Evolutionary conservation across 1,139 yeast species (phyloP).

Genomic region (Trichomonascaceae sp.): DNA sequence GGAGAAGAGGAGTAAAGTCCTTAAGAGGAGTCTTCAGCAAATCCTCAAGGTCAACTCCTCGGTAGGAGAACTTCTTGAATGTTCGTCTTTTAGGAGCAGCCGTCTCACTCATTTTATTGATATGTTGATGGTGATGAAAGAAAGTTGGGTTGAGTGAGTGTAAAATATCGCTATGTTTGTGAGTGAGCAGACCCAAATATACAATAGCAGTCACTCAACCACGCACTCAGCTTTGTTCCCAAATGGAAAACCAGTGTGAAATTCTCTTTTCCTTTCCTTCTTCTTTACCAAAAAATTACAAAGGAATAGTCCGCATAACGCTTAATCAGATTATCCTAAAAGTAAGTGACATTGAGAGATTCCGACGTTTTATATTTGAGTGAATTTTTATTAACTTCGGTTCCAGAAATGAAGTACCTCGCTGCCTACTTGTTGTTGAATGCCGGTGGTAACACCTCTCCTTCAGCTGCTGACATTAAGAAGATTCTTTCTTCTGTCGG

Average conservation of each 20-base stretch:
- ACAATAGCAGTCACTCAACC: conserved; percentile 5
- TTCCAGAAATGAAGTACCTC: conserved; percentile 39
- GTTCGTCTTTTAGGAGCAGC: conserved; percentile 48
- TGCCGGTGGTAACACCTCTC: conserved; percentile 52
- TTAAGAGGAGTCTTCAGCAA: conserved; percentile 92
- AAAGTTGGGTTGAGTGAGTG: conserved; percentile 1
- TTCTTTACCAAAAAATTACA: conserved; percentile 20
- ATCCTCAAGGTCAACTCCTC: conserved; percentile 96
- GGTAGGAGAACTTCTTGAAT: conserved; percentile 97
- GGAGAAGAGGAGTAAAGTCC: conserved; percentile 94
- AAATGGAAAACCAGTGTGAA: conserved; percentile 5
- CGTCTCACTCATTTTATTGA: conserved; percentile 18
- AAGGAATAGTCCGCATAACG: conserved; percentile 57
- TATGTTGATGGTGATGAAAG: conserved; percentile 5
- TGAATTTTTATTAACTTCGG: neutral
- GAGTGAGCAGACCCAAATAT: conserved; percentile 1
- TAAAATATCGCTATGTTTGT: neutral
- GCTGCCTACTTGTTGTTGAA: conserved; percentile 45
- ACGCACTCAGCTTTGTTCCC: neutral
- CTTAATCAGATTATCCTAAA: conserved; percentile 52
- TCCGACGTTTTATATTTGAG: neutral
- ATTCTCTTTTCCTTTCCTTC: conserved; percentile 16
- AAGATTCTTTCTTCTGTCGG: conserved; percentile 88
- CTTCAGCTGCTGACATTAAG: conserved; percentile 91
- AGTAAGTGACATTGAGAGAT: neutral